These are phyloP conservation scores for Oidium heveae DNA, from an alignment of 2,329 filamentous ascomycete species.

Conservation along the genomic window DNA sequence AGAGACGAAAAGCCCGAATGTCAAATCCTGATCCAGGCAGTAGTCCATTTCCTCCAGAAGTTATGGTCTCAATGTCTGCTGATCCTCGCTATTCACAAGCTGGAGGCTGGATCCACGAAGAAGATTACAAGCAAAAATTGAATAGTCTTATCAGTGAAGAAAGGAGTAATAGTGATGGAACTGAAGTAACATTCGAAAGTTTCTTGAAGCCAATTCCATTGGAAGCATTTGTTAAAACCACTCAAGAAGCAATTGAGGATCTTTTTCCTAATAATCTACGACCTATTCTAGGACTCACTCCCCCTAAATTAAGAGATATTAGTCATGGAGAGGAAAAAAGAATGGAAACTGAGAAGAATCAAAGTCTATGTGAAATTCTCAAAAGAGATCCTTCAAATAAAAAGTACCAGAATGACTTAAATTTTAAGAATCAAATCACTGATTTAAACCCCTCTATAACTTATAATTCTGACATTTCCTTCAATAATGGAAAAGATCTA, in stretches of 20 bases:
- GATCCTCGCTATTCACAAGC: conserved; percentile 44
- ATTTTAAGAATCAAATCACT: not conserved
- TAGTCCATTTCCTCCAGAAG: conserved; percentile 60
- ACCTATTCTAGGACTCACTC: conserved; percentile 18
- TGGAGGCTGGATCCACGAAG: conserved; percentile 84
- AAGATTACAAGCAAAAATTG: conserved; percentile 49
- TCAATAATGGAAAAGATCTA: too few species aligned
- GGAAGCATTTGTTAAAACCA: conserved; percentile 42
- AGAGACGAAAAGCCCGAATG: conserved; percentile 49
- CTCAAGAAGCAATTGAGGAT: conserved; percentile 65
- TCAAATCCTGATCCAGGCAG: conserved; percentile 35
- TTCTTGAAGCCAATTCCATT: conserved; percentile 32
- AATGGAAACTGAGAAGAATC: conserved; percentile 25
- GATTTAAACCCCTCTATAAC: too few species aligned
- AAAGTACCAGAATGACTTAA: not conserved
- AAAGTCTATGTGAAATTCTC: not conserved
- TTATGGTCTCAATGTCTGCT: conserved; percentile 69
- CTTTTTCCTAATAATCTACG: conserved; percentile 46
- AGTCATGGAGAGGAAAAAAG: conserved; percentile 4
- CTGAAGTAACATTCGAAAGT: conserved; percentile 31
- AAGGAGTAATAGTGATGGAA: conserved; percentile 20
- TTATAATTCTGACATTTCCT: too few species aligned
- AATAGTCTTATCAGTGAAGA: conserved; percentile 39
- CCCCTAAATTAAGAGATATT: not conserved
- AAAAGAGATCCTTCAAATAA: not conserved